phyloP scores from a whole-genome alignment of 129 eudicot species.

The Tagetes erecta region DNA sequence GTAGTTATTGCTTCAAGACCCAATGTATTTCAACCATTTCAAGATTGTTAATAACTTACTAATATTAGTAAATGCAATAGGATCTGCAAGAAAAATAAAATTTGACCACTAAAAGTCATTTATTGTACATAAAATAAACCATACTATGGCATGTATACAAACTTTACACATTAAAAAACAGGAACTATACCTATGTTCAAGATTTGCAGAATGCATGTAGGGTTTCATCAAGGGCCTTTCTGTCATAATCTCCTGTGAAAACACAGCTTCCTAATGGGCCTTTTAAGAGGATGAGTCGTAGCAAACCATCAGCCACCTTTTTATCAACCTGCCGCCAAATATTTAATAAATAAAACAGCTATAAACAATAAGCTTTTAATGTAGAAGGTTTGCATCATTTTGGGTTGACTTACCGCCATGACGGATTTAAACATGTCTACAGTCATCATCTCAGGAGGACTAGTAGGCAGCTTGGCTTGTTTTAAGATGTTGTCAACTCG shows the following conservation, averaged over 20 bases:
- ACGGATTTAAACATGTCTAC: slow-evolving; percentile 91
- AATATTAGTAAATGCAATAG: slow-evolving; percentile 21
- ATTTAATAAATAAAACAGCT: background rate
- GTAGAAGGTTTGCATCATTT: background rate
- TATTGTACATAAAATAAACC: slow-evolving; percentile 22
- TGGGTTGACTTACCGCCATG: slow-evolving; percentile 74
- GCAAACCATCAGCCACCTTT: slow-evolving; percentile 96
- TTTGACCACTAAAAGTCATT: slow-evolving; percentile 18
- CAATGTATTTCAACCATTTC: background rate
- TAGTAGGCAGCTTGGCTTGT: slow-evolving; percentile 76
- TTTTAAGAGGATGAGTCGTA: slow-evolving; percentile 91
- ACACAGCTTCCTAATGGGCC: slow-evolving; percentile 91
- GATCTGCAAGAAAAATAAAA: slow-evolving; percentile 1
- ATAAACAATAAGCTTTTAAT: background rate
- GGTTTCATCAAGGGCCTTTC: slow-evolving; percentile 78
- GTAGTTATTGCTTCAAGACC: background rate
- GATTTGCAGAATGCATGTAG: slow-evolving; percentile 88
- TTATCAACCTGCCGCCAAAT: slow-evolving; percentile 70
- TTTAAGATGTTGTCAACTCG: slow-evolving; percentile 59
- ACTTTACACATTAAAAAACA: slow-evolving; percentile 16
- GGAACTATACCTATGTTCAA: slow-evolving; percentile 34
- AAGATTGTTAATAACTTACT: background rate
- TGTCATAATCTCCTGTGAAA: slow-evolving; percentile 84
- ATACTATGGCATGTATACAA: slow-evolving; percentile 17
- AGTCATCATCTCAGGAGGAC: slow-evolving; percentile 87